Evolutionary conservation across 805 yeast genomes (phyloP), one percentile per base, ranked within the genome.

Genomic region (Suhomyces faveliae): DNA sequence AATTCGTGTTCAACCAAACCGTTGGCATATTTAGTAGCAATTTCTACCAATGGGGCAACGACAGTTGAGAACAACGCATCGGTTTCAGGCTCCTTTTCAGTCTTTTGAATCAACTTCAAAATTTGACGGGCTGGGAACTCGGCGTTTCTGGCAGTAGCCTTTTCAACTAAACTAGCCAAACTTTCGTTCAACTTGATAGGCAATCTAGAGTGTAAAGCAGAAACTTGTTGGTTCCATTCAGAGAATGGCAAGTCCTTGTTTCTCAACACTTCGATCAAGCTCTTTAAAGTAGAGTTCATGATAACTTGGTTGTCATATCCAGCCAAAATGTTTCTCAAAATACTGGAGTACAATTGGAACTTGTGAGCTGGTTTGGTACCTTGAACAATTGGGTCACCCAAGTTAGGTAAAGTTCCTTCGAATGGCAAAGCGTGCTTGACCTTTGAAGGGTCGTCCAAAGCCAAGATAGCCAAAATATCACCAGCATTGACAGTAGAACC

Each of bases 401-500:
- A 73, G 33, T 84, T 89, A 11, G 97, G 97, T 56, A 95, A 74
- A 62, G 95, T 89, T 43, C 97, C 97, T 67, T 90, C 96, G 60
- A 81, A 94, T 45, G 97, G 96, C 64, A 85, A 73, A 39, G 99
- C 99, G 61, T 91, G 99, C 68, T 92, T 92, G 45, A 94, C 99
- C 73, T 89, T 90, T 4, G 96, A 84, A 50, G 98, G 98, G 66
- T 94, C 99, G 63, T 95, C 99, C 48, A 94, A 76, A 13, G 97
- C 85, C 57, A 94, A 77, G 51, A 94, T 92, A 20, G 97, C 99
- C 64, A 94, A 80, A 51, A 95, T 92, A 63, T 94, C 99, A 73
- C 99, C 99, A 42, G 97, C 97, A 58, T 82, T 81, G 50, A 94
- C 86, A 22, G 96, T 89, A n/a, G 98, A 86, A 45, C 99, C 99